A percentile compares a stretch with the other conserved stretches of the same genome.
Conservation (phyloP, 1,284 basidiomycete species). For the Heterobasidion occidentale region DNA sequence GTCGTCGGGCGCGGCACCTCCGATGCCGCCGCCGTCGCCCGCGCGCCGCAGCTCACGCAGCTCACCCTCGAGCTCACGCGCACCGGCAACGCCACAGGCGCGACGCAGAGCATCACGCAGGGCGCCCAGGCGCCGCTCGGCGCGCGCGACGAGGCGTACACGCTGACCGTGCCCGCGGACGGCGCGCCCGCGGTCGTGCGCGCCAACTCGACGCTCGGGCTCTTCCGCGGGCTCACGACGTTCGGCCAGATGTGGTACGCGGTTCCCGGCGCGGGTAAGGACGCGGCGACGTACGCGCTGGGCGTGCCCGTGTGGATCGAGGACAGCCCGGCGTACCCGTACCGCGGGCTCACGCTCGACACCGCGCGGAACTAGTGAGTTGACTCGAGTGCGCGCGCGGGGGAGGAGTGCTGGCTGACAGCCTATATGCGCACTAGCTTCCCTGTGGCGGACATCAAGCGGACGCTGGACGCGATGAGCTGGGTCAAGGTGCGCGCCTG, state of each 20-base stretch:
- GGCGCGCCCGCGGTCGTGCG: constrained; percentile 52
- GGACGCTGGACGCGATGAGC: constrained; percentile 79
- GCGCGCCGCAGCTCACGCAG: constrained; percentile 19
- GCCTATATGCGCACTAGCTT: constrained; percentile 35
- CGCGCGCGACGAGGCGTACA: constrained; percentile 29
- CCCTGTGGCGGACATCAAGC: constrained; percentile 57
- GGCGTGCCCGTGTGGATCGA: constrained; percentile 53
- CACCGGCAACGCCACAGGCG: constrained; percentile 15
- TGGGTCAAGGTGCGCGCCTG: constrained; percentile 66
- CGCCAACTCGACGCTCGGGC: constrained; percentile 69
- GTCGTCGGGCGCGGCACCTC: constrained; percentile 41
- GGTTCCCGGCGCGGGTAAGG: constrained; percentile 22
- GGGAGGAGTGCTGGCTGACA: not conserved
- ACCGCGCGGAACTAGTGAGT: constrained; percentile 59
- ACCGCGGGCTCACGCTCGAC: constrained; percentile 79
- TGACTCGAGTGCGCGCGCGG: not conserved
- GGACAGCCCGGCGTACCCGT: constrained; percentile 33
- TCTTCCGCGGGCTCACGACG: constrained; percentile 77
- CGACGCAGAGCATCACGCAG: constrained; percentile 43
- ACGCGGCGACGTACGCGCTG: constrained; percentile 46
- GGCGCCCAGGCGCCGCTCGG: constrained; percentile 51
- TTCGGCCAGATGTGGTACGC: constrained; percentile 77
- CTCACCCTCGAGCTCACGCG: constrained; percentile 39
- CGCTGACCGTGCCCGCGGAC: constrained; percentile 51
- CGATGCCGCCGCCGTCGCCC: constrained; percentile 24